A percentile compares a stretch with the other conserved stretches of the same genome.
phyloP scores from a whole-genome alignment of 2,329 filamentous ascomycete species.

The Sphaerulina vaccinii region DNA sequence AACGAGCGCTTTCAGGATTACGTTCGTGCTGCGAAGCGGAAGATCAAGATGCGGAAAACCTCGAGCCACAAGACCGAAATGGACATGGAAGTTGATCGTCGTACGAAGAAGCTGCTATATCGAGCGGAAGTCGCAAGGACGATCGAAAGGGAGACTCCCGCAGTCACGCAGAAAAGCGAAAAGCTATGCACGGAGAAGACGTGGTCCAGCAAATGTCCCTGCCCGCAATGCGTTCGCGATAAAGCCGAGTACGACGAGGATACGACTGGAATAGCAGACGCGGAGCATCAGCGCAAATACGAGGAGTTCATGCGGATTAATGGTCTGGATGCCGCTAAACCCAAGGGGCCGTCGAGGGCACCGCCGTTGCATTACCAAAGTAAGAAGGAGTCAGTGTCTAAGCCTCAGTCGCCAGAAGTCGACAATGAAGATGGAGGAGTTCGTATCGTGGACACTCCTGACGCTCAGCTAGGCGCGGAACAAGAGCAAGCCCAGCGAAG shows the following conservation, averaged over 20 bases:
- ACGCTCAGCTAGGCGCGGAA: conserved; percentile 4
- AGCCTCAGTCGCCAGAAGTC: not conserved
- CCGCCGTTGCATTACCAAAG: not conserved
- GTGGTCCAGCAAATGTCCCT: not conserved
- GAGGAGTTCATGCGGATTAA: conserved; percentile 3
- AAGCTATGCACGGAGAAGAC: not conserved
- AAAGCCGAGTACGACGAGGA: not conserved
- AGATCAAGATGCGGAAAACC: conserved; percentile 27
- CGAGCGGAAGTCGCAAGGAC: not conserved
- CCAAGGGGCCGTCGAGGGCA: not conserved
- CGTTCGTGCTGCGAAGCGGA: conserved; percentile 43
- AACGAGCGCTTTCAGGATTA: conserved; percentile 40
- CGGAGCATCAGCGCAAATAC: not conserved
- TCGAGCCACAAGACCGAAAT: not conserved
- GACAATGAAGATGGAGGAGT: not conserved
- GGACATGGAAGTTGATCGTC: not conserved
- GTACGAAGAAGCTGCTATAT: conserved; percentile 1
- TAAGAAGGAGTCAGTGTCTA: not conserved
- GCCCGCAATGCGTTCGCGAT: not conserved
- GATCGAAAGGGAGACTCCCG: not conserved
- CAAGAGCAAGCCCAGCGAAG: not conserved
- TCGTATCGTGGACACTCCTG: not conserved
- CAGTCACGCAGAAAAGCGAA: not conserved
- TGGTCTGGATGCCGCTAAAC: conserved; percentile 89
- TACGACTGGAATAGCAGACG: not conserved